These are phyloP conservation scores for Colletotrichum godetiae DNA, from an alignment of 2,329 filamentous ascomycete genomes.

Conservation along the genomic window DNA sequence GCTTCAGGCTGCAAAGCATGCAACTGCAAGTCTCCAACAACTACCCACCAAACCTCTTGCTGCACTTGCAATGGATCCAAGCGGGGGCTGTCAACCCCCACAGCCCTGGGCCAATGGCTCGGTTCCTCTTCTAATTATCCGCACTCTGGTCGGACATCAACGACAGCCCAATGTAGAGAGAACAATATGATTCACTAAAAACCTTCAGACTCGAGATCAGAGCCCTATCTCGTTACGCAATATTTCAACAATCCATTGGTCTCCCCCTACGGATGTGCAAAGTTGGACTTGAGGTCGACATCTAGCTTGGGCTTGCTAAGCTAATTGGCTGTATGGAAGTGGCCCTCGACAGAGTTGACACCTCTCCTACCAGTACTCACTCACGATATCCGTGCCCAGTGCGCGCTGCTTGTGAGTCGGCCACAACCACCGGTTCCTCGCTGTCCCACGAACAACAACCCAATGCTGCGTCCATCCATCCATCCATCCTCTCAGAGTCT, in stretches of 20 bases:
- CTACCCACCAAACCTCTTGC: not conserved
- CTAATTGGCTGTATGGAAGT: not conserved
- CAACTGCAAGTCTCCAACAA: not conserved
- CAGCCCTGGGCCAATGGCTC: conserved; percentile 10
- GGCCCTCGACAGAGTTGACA: not conserved
- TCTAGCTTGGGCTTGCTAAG: not conserved
- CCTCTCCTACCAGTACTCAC: conserved; percentile 14
- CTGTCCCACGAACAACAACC: conserved; percentile 21
- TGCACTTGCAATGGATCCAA: not conserved
- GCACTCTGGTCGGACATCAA: conserved; percentile 28
- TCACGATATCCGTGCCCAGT: conserved; percentile 3
- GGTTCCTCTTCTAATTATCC: conserved; percentile 18
- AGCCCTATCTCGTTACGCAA: not conserved
- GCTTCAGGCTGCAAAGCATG: not conserved
- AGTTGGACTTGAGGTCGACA: not conserved
- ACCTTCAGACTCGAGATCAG: not conserved
- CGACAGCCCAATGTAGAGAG: conserved; percentile 18
- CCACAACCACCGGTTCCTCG: conserved; percentile 16
- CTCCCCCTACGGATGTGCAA: not conserved
- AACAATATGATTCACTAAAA: not conserved
- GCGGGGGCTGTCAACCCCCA: not conserved
- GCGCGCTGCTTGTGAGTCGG: conserved; percentile 5
- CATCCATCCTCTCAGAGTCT: conserved; percentile 3
- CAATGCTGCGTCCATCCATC: conserved; percentile 1
- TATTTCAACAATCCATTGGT: not conserved